Base-by-base conservation (phyloP, 352 stramenopile species). In the Phytophthora pinifolia region DNA sequence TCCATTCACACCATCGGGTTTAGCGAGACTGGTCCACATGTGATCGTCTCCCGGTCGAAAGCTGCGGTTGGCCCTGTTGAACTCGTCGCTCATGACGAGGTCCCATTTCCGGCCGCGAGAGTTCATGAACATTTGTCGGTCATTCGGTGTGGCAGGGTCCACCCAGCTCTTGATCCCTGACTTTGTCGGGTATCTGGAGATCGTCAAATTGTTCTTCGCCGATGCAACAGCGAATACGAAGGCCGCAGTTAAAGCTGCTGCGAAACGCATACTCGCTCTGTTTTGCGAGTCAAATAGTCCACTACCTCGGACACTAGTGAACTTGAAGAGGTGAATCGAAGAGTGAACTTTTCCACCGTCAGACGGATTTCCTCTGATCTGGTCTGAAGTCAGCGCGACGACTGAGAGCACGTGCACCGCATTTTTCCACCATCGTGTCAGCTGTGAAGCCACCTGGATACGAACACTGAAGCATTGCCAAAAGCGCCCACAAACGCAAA, bases 1-100 rank as follows among this genome's bases (percentile, higher is more conserved):
- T 13, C 75, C 79, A 47, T 96, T 96, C n/a, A 90, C 93, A 53
- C 92, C 91, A 62, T 98, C 92, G 44, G 97, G 97, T 57, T 98
- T 98, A 38, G 98, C 74, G 32, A 97, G 76, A 4, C 92, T 90
- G 15, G 91, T 98, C 92, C 92, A 98, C 27, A 90, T 64, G 32
- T 96, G 92, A 71, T 98, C 95, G 22, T 83, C 60, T 9, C 94
- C 94, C 39, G 97, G 93, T 25, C 73, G 50, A 66, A 98, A 98
- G 31, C 59, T 84, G 22, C 95, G 80, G 44, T 82, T 77, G 0
- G 85, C 70, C 38, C 78, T 75, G 60, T 97, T 76, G 68, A 97
- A 98, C 67, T 98, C 91, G 70, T 98, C 91, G 29, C 81, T 95
- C 82, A 96, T 96, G 27, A 92, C 75, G 5, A 92, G 56, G 4